Conservation (phyloP, 805 yeast genomes). For the Vanderwaltozyma polyspora region DNA sequence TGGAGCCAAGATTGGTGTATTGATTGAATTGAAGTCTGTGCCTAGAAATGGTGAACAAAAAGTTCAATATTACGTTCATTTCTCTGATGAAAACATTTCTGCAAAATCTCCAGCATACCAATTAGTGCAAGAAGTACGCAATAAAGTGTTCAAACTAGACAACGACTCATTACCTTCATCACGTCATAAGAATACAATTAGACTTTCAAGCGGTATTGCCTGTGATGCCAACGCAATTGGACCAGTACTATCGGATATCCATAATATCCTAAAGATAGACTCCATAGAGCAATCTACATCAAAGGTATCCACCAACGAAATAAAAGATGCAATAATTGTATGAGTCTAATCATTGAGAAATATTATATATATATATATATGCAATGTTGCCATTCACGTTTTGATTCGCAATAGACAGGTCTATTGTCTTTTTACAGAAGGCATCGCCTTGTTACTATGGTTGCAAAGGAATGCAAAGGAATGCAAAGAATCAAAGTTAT, state of each 20-base stretch:
- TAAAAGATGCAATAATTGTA: background rate
- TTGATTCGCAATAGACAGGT: too few relatives aligned
- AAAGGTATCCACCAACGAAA: background rate
- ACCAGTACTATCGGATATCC: conserved; percentile 16
- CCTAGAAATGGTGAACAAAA: conserved; percentile 17
- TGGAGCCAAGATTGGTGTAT: conserved; percentile 19
- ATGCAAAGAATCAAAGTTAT: too few relatives aligned
- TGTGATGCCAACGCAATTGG: conserved; percentile 15
- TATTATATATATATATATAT: too few relatives aligned
- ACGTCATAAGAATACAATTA: conserved; percentile 11
- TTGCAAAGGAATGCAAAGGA: too few relatives aligned
- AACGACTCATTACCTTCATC: conserved; percentile 1
- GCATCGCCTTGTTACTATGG: too few relatives aligned
- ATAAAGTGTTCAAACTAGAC: conserved; percentile 21
- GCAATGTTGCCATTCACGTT: too few relatives aligned
- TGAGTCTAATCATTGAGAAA: too few relatives aligned
- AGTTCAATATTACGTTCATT: conserved; percentile 22
- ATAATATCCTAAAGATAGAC: conserved; percentile 10
- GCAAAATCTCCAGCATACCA: conserved; percentile 22
- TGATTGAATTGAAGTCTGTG: conserved; percentile 21
- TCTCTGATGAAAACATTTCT: conserved; percentile 19
- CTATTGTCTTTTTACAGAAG: background rate
- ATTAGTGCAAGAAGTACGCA: conserved; percentile 20
- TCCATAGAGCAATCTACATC: conserved; percentile 3
- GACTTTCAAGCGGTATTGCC: conserved; percentile 21